Evolutionary conservation across 2,329 filamentous ascomycete species (phyloP), one percentile per base, ranked within the genome.

Genomic region (Tetracladium maxilliforme): DNA sequence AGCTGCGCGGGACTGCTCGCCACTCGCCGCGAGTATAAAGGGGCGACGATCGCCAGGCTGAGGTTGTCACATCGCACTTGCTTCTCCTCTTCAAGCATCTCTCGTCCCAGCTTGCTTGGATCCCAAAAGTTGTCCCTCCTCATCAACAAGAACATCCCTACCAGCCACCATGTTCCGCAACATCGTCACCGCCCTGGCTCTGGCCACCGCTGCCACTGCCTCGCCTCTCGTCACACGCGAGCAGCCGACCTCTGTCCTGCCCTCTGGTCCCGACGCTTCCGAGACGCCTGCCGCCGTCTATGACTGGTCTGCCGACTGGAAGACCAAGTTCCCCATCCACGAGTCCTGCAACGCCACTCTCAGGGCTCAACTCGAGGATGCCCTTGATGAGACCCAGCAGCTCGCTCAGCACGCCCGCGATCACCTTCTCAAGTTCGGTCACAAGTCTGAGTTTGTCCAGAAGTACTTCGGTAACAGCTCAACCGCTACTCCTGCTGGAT

Each of bases 401-500:
- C 53, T 79, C 4, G 69, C 66, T 6, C 45, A 56, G 25, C 70
- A 76, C 38, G 74, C 74, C 6, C 64, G 61, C 30, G 59, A 72
- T 20, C 73, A 79, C 40, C 59, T 74, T 25, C 56, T 68, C 10
- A 56, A 58, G 23, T 64, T 54, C 36, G 69, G 71, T 16, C 58
- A 61, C 45, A 50, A 56, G 14, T 75, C 69, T 7, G 52, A 59
- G 12, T 58, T 75, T 30, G 71, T 69, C 41, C 52, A 53, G 26
- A 77, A 72, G 49, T 80, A 78, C 50, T 80, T 80, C 40, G 70
- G 74, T 22, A 57, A 65, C 26, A 54, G 54, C 2, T 54, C 68
- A 4, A 67, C 70, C 3, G 60, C 61, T 13, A 57, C 62, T 32
- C 60, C 66, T 4, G 54, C 72, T 21, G 75, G 74, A 5, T 72